A percentile compares a stretch with the other conserved stretches of the same genome.
Evolutionary conservation across 371 early-diverging fungal genomes (phyloP).

Genomic region (Mucor sp.): DNA sequence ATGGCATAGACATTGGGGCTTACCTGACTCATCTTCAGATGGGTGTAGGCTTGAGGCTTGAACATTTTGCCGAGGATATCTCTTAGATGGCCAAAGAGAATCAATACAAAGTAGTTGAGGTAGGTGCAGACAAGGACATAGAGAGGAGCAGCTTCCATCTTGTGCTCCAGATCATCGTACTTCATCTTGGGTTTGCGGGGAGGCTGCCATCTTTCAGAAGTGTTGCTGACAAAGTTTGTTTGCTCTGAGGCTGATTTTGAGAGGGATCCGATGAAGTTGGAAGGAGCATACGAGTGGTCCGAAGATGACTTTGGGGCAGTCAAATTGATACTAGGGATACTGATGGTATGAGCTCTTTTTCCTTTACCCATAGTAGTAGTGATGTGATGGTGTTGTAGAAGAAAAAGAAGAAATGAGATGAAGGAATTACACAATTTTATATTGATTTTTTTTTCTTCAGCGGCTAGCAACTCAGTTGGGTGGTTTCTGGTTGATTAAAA

Average conservation of each 20-base stretch:
- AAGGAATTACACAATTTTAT: neutral
- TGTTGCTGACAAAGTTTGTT: conserved; percentile 11
- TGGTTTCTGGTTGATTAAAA: neutral
- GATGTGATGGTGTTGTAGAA: neutral
- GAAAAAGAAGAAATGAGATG: conserved; percentile 8
- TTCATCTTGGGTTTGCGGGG: conserved; percentile 37
- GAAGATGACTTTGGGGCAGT: conserved; percentile 27
- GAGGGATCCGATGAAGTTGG: conserved; percentile 20
- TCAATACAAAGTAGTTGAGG: conserved; percentile 93
- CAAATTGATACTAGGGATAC: conserved; percentile 32
- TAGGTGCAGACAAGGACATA: conserved; percentile 92
- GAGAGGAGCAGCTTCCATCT: conserved; percentile 64
- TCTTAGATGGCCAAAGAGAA: conserved; percentile 91
- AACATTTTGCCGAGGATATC: conserved; percentile 88
- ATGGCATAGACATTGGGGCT: neutral
- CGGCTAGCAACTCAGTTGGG: neutral
- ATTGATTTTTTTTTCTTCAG: neutral
- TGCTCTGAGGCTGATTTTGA: conserved; percentile 23
- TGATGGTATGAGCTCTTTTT: conserved; percentile 35
- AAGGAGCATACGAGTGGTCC: conserved; percentile 25
- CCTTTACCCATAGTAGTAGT: conserved; percentile 32
- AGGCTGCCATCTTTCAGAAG: conserved; percentile 26
- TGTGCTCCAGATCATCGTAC: conserved; percentile 39
- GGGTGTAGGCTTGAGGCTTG: conserved; percentile 67
- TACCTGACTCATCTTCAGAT: conserved; percentile 75